phyloP scores from a whole-genome alignment of 2,329 filamentous ascomycete species.

The Dactylellina drechsleri region DNA sequence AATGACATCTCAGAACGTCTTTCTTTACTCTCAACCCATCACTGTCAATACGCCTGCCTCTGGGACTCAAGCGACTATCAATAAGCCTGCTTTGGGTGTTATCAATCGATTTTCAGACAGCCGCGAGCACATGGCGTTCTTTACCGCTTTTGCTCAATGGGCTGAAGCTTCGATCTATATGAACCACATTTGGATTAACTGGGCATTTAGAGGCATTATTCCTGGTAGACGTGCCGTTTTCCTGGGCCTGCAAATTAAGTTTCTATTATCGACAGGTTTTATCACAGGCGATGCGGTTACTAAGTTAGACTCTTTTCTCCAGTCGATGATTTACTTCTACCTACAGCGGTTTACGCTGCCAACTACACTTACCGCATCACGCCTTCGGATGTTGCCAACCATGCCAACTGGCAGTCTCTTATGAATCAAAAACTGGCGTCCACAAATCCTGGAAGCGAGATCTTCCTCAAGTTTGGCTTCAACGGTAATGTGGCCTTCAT shows the following conservation, averaged over 20 bases:
- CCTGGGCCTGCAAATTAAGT: slow-evolving; percentile 30
- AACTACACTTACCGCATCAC: slow-evolving; percentile 56
- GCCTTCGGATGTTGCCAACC: slow-evolving; percentile 22
- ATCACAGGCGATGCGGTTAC: slow-evolving; percentile 49
- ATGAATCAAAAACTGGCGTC: slow-evolving; percentile 25
- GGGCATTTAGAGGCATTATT: slow-evolving; percentile 45
- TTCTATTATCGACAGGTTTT: background rate
- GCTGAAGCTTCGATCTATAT: slow-evolving; percentile 58
- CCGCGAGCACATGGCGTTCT: slow-evolving; percentile 72
- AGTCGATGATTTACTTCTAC: slow-evolving; percentile 49
- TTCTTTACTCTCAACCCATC: slow-evolving; percentile 40
- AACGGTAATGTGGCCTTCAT: slow-evolving; percentile 52
- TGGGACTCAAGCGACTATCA: slow-evolving; percentile 5
- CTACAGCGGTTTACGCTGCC: slow-evolving; percentile 57
- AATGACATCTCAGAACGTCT: slow-evolving; percentile 44
- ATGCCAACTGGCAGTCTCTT: slow-evolving; percentile 38
- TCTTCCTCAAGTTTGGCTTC: slow-evolving; percentile 49
- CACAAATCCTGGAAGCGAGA: slow-evolving; percentile 33
- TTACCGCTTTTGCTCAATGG: slow-evolving; percentile 68
- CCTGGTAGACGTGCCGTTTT: slow-evolving; percentile 61
- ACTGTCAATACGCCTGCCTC: slow-evolving; percentile 20
- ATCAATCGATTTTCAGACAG: slow-evolving; percentile 68
- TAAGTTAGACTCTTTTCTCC: slow-evolving; percentile 60
- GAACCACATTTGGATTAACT: slow-evolving; percentile 53
- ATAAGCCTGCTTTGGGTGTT: slow-evolving; percentile 66